Base-by-base conservation (phyloP, 169 alveolate genomes). In the Fabrea salina region DNA sequence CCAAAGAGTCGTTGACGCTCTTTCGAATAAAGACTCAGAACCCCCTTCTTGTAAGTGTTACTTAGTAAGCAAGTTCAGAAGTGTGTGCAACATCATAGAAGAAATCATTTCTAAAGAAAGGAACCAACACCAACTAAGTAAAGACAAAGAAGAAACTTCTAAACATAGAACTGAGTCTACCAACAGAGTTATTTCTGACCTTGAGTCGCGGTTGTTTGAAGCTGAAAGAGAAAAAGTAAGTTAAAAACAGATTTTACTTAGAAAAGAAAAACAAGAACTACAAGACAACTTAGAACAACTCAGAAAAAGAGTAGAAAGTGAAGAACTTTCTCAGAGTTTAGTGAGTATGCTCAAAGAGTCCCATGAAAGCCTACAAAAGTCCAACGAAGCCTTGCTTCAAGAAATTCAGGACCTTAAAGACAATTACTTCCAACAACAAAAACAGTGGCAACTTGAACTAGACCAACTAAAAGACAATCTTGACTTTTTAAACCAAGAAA, bases 41-140 rank as follows among this genome's bases (percentile, higher is more conserved):
- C 59, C 59, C 27, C 59, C 59, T 0, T 51, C 59, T 22, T 22
- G 59, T 51, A 51, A 7, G 19, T 5, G 1, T 51, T 51, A 51
- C 27, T 4, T 51, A 51, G 59, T 51, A 22, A 22, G 39, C 19
- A 51, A 51, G 27, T 51, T 51, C 59, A 51, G 27, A 5, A 51
- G 27, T 22, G 59, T 51, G 39, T 51, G 59, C 59, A 51, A 8
- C 22, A 33, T 33, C 19, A 51, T 51, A 7, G 59, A 51, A 51
- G 59, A 51, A 51, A 51, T 51, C 19, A 51, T 51, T 33, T 51
- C 59, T 51, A 33, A 51, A 51, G 59, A 51, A 51, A 51, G 27
- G 7, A 51, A 51, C 22, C 27, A 27, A 5, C 37, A 51, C 19
- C 2, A 27, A 22, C 19, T 4, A 1, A 51, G 8, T 22, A 27